Conservation (phyloP, 2,329 filamentous ascomycete species). For the Geosmithia putterillii region DNA sequence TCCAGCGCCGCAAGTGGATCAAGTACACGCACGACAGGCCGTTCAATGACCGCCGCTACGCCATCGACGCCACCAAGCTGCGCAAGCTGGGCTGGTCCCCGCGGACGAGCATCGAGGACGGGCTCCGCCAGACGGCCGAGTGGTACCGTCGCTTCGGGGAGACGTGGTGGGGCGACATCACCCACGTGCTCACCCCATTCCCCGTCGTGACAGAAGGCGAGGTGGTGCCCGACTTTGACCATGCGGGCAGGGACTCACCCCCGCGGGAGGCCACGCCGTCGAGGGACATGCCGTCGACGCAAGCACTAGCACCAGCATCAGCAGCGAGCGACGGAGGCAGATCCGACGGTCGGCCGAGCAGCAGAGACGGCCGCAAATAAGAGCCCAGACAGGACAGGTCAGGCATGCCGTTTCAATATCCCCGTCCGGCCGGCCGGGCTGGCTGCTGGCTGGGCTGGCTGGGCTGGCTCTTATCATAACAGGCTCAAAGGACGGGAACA, state of each 20-base stretch:
- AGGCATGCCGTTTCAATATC: background rate
- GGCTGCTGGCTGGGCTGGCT: no score
- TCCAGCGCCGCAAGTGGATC: constrained; percentile 51
- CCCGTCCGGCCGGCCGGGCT: no score
- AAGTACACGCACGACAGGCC: constrained; percentile 67
- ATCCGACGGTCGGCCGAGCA: no score
- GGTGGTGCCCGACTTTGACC: constrained; percentile 36
- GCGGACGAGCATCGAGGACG: constrained; percentile 50
- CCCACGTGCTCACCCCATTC: constrained; percentile 55
- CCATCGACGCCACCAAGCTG: constrained; percentile 58
- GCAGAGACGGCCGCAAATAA: no score
- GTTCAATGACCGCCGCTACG: constrained; percentile 66
- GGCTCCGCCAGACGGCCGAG: constrained; percentile 50
- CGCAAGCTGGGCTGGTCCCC: constrained; percentile 57
- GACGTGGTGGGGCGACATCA: constrained; percentile 62
- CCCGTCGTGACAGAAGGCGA: constrained; percentile 44
- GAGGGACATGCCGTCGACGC: no score
- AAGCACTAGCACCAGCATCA: no score
- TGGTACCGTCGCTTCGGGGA: constrained; percentile 59
- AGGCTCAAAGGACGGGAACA: no score
- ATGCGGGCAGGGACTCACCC: constrained; percentile 19
- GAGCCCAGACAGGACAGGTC: no score
- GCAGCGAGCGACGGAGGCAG: no score
- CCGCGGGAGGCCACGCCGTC: no score
- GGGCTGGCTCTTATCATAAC: no score